Evolutionary conservation across 495 filamentous ascomycete species (phyloP).

Genomic region (Tuber aestivum): DNA sequence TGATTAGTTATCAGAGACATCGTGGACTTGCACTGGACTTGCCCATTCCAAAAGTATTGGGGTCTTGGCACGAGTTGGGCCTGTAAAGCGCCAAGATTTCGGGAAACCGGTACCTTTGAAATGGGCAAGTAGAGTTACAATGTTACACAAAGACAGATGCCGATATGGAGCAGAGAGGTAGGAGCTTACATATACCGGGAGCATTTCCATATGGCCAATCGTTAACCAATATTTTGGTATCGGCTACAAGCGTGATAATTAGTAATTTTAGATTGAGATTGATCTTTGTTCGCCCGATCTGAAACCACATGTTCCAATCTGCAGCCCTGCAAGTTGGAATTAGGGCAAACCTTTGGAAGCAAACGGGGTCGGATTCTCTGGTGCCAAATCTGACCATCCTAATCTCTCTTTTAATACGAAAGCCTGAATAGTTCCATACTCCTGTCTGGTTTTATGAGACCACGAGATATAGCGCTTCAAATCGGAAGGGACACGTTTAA

Average conservation of each 20-base stretch:
- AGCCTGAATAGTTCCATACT: constrained; percentile 71
- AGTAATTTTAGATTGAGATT: neutral
- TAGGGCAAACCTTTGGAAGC: constrained; percentile 32
- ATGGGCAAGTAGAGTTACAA: neutral
- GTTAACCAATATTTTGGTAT: constrained; percentile 63
- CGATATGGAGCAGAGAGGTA: neutral
- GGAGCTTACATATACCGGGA: constrained; percentile 52
- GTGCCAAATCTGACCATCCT: constrained; percentile 54
- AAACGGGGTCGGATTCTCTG: constrained; percentile 27
- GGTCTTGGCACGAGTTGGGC: neutral
- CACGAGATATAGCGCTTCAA: constrained; percentile 77
- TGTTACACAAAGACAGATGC: neutral
- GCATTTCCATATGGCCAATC: constrained; percentile 86
- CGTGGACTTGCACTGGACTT: neutral
- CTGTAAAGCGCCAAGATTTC: neutral
- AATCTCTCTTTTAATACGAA: constrained; percentile 70
- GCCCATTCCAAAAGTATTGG: neutral
- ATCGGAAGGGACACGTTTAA: constrained; percentile 79
- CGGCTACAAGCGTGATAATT: constrained; percentile 20
- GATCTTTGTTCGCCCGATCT: neutral
- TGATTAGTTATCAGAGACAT: neutral
- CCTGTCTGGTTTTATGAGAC: constrained; percentile 59
- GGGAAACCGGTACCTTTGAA: neutral
- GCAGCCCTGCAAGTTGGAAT: neutral
- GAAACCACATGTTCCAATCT: neutral